Percentiles rank a stretch among this genome's conserved stretches.
Evolutionary conservation across 1,139 yeast species (phyloP).

Genomic region (Protomyces arabidopsidicola): DNA sequence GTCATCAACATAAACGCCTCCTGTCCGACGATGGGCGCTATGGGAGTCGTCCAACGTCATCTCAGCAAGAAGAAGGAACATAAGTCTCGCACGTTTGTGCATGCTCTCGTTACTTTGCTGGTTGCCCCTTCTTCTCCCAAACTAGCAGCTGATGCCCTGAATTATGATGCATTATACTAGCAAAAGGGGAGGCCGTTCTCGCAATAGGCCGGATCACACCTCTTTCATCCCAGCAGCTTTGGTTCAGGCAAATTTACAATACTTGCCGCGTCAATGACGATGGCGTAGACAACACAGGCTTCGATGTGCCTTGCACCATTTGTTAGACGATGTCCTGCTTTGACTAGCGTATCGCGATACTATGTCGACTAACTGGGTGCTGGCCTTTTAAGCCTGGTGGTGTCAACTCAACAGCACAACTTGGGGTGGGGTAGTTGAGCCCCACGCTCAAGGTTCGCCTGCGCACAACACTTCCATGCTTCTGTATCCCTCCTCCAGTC

Average conservation of each 20-base stretch:
- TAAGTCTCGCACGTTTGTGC: background rate
- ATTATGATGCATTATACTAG: background rate
- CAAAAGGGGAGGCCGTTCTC: background rate
- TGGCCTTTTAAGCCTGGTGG: too few species aligned
- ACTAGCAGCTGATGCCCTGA: background rate
- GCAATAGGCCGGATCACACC: background rate
- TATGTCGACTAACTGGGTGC: too few species aligned
- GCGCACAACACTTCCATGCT: too few species aligned
- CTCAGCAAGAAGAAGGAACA: background rate
- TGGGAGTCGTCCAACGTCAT: background rate
- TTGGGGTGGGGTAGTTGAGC: too few species aligned
- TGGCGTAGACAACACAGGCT: background rate
- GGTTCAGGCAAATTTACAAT: background rate
- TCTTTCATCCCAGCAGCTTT: background rate
- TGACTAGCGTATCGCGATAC: too few species aligned
- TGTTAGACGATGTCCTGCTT: too few species aligned
- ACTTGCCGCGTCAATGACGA: background rate
- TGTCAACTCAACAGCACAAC: too few species aligned
- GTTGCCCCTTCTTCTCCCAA: background rate
- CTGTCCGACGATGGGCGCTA: constrained; percentile 1
- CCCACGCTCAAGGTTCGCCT: too few species aligned
- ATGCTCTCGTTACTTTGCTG: background rate
- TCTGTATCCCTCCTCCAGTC: too few species aligned
- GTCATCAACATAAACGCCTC: constrained; percentile 4
- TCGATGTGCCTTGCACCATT: background rate